phyloP scores from a whole-genome alignment of 2,329 filamentous ascomycete species.

The Talaromyces atroroseus region DNA sequence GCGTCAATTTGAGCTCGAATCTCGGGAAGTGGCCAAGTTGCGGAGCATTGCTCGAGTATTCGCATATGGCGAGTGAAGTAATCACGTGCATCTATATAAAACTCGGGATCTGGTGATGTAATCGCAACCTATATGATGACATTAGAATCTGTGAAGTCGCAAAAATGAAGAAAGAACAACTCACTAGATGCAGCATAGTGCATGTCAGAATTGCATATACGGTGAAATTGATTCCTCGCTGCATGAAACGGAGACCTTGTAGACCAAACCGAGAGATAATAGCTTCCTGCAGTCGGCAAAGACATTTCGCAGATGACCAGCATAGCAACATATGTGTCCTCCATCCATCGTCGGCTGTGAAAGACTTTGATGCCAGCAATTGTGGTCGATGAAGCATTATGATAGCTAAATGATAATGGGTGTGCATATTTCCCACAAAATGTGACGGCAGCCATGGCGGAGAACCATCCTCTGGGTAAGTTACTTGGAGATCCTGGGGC shows the following conservation, averaged over 20 bases:
- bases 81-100: conserved; percentile 76
- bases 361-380: conserved; percentile 70
- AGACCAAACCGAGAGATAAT: conserved; percentile 72
- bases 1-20: conserved; percentile 86
- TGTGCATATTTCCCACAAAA: conserved; percentile 82
- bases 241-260: conserved; percentile 81
- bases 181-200: conserved; percentile 85
- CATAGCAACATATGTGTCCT: conserved; percentile 83
- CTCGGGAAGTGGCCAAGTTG: conserved; percentile 80
- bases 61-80: conserved; percentile 94
- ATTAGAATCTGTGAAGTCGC: not conserved
- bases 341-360: conserved; percentile 67
- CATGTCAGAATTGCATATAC: conserved; percentile 90
- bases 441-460: conserved; percentile 80
- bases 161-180: conserved; percentile 31
- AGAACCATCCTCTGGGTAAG: conserved; percentile 70
- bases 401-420: conserved; percentile 77
- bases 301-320: conserved; percentile 73
- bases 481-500: conserved; percentile 70
- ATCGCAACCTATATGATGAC: conserved; percentile 64
- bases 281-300: conserved; percentile 83
- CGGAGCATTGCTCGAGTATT: conserved; percentile 78
- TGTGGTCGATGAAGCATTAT: conserved; percentile 87
- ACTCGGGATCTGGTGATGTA: conserved; percentile 83
- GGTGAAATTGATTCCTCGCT: conserved; percentile 87